phyloP scores from a whole-genome alignment of 352 stramenopile genomes.

The Phytophthora boehmeriae region DNA sequence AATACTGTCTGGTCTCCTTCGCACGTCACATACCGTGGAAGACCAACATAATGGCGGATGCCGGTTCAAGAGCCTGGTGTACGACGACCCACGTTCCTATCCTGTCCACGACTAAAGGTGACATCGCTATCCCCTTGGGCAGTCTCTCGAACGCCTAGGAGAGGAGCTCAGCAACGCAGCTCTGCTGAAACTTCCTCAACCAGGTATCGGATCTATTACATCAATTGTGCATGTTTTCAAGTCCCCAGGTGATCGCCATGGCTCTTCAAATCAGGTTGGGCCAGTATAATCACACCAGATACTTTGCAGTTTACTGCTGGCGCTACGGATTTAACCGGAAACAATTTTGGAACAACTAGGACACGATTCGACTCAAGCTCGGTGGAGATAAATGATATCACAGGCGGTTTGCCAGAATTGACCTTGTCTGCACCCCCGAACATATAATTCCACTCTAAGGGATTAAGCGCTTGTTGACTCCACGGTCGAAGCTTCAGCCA shows the following conservation, averaged over 20 bases:
- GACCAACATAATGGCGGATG: slow-evolving; percentile 10
- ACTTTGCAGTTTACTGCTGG: slow-evolving; percentile 18
- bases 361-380: slow-evolving; percentile 27
- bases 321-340: slow-evolving; percentile 18
- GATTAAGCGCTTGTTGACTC: slow-evolving; percentile 24
- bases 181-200: slow-evolving; percentile 1
- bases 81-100: slow-evolving; percentile 16
- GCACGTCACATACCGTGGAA: slow-evolving; percentile 11
- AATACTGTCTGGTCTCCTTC: slow-evolving; percentile 4
- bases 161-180: neutral
- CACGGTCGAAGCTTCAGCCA: slow-evolving; percentile 26
- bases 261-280: neutral
- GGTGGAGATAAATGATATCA: slow-evolving; percentile 26
- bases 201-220: slow-evolving; percentile 7
- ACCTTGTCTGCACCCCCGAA: neutral
- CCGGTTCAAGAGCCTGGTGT: slow-evolving; percentile 12
- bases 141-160: slow-evolving; percentile 17
- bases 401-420: slow-evolving; percentile 5
- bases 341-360: slow-evolving; percentile 14
- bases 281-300: slow-evolving; percentile 1
- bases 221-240: slow-evolving; percentile 8
- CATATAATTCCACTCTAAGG: slow-evolving; percentile 21
- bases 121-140: slow-evolving; percentile 3
- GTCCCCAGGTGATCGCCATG: slow-evolving; percentile 8
- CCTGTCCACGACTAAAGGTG: slow-evolving; percentile 13